phyloP scores from a whole-genome alignment of 805 yeast species.

The Yarrowia sp. region DNA sequence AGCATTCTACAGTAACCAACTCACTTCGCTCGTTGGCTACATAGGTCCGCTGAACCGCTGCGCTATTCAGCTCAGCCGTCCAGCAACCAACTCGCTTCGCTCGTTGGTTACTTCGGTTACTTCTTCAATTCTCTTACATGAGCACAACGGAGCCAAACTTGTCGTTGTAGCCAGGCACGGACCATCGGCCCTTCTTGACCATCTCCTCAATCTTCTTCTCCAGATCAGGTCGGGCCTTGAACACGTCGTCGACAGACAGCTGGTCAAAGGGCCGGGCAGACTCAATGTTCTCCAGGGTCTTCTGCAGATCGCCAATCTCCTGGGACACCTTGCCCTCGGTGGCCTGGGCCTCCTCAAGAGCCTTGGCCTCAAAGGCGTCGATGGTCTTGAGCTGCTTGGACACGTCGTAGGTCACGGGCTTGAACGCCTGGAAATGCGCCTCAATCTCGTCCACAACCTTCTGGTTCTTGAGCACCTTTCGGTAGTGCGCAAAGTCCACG shows the following conservation, averaged over 20 bases:
- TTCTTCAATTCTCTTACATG: slow-evolving; percentile 57
- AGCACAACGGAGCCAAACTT: slow-evolving; percentile 96
- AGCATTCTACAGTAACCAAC: too few relatives aligned
- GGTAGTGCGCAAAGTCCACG: slow-evolving; percentile 85
- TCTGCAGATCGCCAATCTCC: slow-evolving; percentile 84
- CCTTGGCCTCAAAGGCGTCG: slow-evolving; percentile 92
- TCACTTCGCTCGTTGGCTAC: background rate
- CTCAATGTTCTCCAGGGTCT: slow-evolving; percentile 92
- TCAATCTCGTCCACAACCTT: slow-evolving; percentile 74
- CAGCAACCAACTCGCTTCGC: too few relatives aligned
- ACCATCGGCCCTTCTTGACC: slow-evolving; percentile 97
- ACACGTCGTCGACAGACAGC: slow-evolving; percentile 93
- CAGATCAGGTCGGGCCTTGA: slow-evolving; percentile 95
- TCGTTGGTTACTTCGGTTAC: too few relatives aligned
- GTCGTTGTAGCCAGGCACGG: slow-evolving; percentile 97
- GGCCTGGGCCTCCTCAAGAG: slow-evolving; percentile 90
- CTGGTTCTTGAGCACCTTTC: slow-evolving; percentile 78
- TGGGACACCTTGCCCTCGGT: slow-evolving; percentile 88
- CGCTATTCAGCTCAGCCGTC: background rate
- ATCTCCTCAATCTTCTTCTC: slow-evolving; percentile 93
- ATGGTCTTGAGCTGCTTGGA: slow-evolving; percentile 90
- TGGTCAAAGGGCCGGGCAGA: slow-evolving; percentile 97
- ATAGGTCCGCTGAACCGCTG: too few relatives aligned
- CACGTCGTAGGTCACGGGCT: slow-evolving; percentile 85
- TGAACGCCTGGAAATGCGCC: slow-evolving; percentile 61